Evolutionary conservation across 2,329 filamentous ascomycete genomes (phyloP), one percentile per base, ranked within the genome.

Genomic region (Monilinia aucupariae): DNA sequence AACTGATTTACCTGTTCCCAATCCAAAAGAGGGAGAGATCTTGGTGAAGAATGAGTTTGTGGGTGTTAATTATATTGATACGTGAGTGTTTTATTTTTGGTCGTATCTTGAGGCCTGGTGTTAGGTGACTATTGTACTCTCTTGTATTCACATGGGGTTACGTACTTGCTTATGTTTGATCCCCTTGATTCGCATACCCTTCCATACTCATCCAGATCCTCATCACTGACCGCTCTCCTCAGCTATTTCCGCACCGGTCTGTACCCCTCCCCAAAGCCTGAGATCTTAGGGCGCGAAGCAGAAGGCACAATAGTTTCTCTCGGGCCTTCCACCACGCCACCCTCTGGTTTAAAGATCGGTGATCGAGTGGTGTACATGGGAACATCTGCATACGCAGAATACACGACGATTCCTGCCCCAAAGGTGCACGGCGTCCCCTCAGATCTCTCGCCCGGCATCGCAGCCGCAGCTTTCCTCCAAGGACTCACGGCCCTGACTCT

Each of bases 61-160:
- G 54, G 92, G 92, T 65, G 79, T 96, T 65, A 96, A 96, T 77
- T 96, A 84, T 78, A 96, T 96, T 72, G 92, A 96, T 76, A 96
- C 79, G 82, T 86, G 74, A 69, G 59, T 61, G 27, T 10, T 27
- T 45, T 20, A 6, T 3, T 17, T n/a, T n/a, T n/a, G n/a, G n/a
- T n/a, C n/a, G n/a, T n/a, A n/a, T n/a, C n/a, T n/a, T n/a, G n/a
- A n/a, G n/a, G n/a, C n/a, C n/a, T n/a, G n/a, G n/a, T n/a, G n/a
- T n/a, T n/a, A n/a, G n/a, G n/a, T 37, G 34, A 37, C 3, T 13
- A 2, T 37, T 9, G 13, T 37, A 8, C 8, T 37, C 34, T 37
- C 8, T 37, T 37, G 10, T 2, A 37, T 37, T 37, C 13, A 12
- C 34, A 37, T 37, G 34, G 3, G 13, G 34, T 12, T 39, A 39